Conservation (phyloP, 78 protist species). For the Guillardia theta region DNA sequence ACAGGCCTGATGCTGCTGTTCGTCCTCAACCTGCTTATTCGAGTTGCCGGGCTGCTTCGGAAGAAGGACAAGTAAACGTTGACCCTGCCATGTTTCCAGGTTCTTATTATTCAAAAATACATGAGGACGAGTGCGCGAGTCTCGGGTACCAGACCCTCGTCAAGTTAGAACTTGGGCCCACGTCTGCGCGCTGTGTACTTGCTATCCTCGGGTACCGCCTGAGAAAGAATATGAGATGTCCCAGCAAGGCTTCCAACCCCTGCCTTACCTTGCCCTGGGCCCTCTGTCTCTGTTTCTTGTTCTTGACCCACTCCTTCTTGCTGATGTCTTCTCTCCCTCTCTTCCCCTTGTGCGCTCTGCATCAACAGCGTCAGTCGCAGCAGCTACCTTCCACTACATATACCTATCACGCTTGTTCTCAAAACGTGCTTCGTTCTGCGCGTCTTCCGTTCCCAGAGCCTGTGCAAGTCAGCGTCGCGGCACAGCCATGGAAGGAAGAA, state of each 20-base stretch:
- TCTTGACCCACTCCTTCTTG: slow-evolving; percentile 42
- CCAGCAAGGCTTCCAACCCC: no score
- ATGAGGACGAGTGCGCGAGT: no score
- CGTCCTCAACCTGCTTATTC: no score
- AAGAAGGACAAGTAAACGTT: no score
- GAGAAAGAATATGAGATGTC: no score
- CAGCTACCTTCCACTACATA: not conserved
- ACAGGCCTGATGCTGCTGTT: no score
- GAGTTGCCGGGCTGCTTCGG: no score
- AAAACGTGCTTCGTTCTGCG: not conserved
- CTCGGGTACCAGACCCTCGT: no score
- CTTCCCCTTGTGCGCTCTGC: not conserved
- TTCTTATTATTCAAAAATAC: no score
- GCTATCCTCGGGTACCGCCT: slow-evolving; percentile 70
- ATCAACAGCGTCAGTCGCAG: not conserved
- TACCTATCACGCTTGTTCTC: no score
- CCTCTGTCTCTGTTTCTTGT: slow-evolving; percentile 60
- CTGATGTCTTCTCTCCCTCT: not conserved
- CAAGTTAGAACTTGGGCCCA: slow-evolving; percentile 13
- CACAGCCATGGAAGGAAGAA: not conserved
- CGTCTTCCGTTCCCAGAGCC: not conserved
- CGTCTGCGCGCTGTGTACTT: slow-evolving; percentile 80
- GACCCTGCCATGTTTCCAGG: no score
- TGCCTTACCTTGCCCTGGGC: slow-evolving; percentile 73
- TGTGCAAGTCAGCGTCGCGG: not conserved